phyloP scores from a whole-genome alignment of 176 grass and related monocot species.

The Areca catechu region DNA sequence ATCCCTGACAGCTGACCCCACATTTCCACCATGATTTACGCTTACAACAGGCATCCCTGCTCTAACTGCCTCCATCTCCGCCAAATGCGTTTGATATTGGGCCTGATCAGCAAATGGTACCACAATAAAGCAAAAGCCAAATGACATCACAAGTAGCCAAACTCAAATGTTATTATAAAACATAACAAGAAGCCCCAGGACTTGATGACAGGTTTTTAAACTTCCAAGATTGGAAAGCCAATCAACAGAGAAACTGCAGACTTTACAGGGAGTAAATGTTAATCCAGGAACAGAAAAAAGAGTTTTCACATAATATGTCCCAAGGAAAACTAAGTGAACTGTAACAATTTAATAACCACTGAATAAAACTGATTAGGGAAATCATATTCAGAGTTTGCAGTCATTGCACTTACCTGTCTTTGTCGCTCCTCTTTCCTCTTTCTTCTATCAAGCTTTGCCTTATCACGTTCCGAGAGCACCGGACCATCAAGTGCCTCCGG shows the following conservation, averaged over 20 bases:
- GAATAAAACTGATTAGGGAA: not conserved
- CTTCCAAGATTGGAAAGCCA: too few species aligned
- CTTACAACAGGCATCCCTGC: constrained; percentile 83
- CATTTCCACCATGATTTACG: constrained; percentile 57
- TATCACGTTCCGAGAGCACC: constrained; percentile 69
- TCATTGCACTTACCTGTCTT: constrained; percentile 52
- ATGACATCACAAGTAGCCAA: too few species aligned
- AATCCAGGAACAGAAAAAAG: too few species aligned
- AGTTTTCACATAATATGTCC: too few species aligned
- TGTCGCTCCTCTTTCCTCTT: constrained; percentile 94
- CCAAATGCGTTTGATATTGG: constrained; percentile 80
- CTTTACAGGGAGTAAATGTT: too few species aligned
- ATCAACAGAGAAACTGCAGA: too few species aligned
- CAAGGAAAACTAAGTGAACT: too few species aligned
- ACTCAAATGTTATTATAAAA: too few species aligned
- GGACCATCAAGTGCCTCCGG: constrained; percentile 70
- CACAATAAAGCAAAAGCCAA: not conserved
- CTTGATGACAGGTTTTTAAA: too few species aligned
- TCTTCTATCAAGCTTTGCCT: constrained; percentile 71
- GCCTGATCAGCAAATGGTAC: constrained; percentile 35
- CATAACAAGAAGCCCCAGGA: too few species aligned
- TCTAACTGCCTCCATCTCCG: constrained; percentile 75
- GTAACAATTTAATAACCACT: too few species aligned
- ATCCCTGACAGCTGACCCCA: constrained; percentile 68
- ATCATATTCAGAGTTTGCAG: not conserved